Evolutionary conservation across 257 asterid genomes (phyloP).

Genomic region (Primulina huaijiensis): DNA sequence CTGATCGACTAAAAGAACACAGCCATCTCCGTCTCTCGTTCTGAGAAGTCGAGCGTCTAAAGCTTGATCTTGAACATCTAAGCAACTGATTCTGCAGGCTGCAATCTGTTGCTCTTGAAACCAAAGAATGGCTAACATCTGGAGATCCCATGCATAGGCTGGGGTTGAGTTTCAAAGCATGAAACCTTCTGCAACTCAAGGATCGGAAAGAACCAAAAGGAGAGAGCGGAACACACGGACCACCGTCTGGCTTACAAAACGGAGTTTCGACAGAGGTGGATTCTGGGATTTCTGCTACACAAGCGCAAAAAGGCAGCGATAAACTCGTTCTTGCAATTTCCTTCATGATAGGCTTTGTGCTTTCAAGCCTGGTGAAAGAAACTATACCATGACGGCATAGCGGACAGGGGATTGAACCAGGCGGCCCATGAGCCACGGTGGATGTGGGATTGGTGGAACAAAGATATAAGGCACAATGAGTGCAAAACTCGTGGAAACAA

Average conservation of each 20-base stretch:
- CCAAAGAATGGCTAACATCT: slow-evolving; percentile 42
- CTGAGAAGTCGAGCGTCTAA: slow-evolving; percentile 52
- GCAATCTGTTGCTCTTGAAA: slow-evolving; percentile 33
- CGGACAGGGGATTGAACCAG: slow-evolving; percentile 82
- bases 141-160: slow-evolving; percentile 56
- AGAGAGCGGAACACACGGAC: slow-evolving; percentile 36
- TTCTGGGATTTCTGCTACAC: slow-evolving; percentile 50
- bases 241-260: slow-evolving; percentile 54
- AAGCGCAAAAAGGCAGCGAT: slow-evolving; percentile 62
- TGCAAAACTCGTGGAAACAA: slow-evolving; percentile 85
- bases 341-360: slow-evolving; percentile 44
- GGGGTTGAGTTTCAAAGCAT: slow-evolving; percentile 43
- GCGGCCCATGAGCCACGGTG: slow-evolving; percentile 47
- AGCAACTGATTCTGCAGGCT: slow-evolving; percentile 30
- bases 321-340: slow-evolving; percentile 49
- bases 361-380: slow-evolving; percentile 57
- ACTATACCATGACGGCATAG: slow-evolving; percentile 82
- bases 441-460: slow-evolving; percentile 66
- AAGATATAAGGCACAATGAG: slow-evolving; percentile 69
- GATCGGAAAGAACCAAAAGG: slow-evolving; percentile 55
- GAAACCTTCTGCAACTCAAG: slow-evolving; percentile 48
- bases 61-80: slow-evolving; percentile 47
- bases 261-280: slow-evolving; percentile 49
- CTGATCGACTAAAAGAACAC: slow-evolving; percentile 56
- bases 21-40: slow-evolving; percentile 62